Evolutionary conservation across 1,284 basidiomycete genomes (phyloP), one percentile per base, ranked within the genome.

Genomic region (Earliella scabrosa): DNA sequence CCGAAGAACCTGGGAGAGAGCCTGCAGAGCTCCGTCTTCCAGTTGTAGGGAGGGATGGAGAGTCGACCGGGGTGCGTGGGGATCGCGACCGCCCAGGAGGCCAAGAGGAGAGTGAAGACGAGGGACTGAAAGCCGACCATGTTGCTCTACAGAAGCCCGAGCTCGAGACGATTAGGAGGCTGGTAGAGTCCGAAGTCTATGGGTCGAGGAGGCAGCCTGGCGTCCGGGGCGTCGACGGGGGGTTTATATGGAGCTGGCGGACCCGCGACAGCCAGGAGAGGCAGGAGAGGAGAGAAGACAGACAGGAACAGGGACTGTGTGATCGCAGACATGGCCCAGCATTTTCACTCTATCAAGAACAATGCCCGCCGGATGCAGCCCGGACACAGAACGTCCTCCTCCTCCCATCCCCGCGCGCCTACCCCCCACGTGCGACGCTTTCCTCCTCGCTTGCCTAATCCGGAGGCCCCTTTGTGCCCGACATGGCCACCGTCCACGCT

Each of bases 111-210:
- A 56, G 71, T 65, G 45, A 66, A 67, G 56, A 77, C 61, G 52
- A 77, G 63, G 66, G 67, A 67, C 63, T 61, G 47, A 54, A 77
- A 64, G 63, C 66, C 66, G 62, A 79, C 63, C 79, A 82, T 80
- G 55, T 60, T 54, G 59, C 50, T 58, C 58, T 59, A 61, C 45
- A 41, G n/a, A 39, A 51, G 48, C 55, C 48, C 39, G n/a, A n/a
- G n/a, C n/a, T 35, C 48, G 53, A 58, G 27, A 51, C 34, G 61
- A 59, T 56, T 61, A 55, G 43, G 50, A 63, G 47, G 54, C 14
- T 50, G 36, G 45, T 45, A 46, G 45, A 50, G 53, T 57, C 53
- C 58, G 49, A 56, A 58, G 59, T 58, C 60, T 55, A 59, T 40
- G 56, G 45, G 59, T 53, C 48, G 48, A 43, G 16, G 52, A 18